phyloP scores from a whole-genome alignment of 768 basidiomycete genomes.

The Suillus tomentosus region DNA sequence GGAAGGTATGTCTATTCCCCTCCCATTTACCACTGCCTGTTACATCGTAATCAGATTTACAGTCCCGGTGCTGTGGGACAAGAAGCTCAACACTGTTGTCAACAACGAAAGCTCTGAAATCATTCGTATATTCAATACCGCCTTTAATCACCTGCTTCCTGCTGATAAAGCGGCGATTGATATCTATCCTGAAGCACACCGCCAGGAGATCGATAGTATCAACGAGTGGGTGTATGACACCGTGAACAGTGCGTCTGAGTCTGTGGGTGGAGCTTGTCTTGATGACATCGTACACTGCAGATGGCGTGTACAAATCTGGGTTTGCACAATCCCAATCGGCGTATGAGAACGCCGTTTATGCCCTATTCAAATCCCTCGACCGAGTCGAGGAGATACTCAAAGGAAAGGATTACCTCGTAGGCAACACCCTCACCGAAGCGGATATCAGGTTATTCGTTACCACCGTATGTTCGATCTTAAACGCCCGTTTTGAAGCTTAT shows the following conservation, averaged over 20 bases:
- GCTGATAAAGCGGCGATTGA: constrained; percentile 66
- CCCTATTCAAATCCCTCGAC: constrained; percentile 80
- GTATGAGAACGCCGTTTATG: constrained; percentile 74
- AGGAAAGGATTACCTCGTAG: constrained; percentile 83
- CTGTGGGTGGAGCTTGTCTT: neutral
- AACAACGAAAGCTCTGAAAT: constrained; percentile 97
- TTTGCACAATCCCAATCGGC: constrained; percentile 83
- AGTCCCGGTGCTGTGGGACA: constrained; percentile 93
- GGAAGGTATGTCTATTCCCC: constrained; percentile 55
- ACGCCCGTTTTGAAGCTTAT: neutral
- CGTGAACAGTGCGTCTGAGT: constrained; percentile 66
- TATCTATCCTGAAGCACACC: constrained; percentile 75
- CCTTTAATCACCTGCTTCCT: constrained; percentile 75
- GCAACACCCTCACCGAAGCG: constrained; percentile 80
- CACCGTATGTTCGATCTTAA: constrained; percentile 52
- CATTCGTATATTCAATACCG: constrained; percentile 89
- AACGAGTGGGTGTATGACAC: constrained; percentile 87
- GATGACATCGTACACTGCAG: constrained; percentile 24
- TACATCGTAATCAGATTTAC: constrained; percentile 59
- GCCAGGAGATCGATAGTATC: constrained; percentile 76
- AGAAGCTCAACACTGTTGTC: constrained; percentile 81
- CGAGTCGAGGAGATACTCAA: constrained; percentile 74
- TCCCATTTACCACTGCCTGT: neutral
- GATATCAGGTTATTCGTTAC: constrained; percentile 93
- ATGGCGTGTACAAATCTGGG: constrained; percentile 87